Evolutionary conservation across 768 basidiomycete genomes (phyloP).

Genomic region (Pisolithus orientalis): DNA sequence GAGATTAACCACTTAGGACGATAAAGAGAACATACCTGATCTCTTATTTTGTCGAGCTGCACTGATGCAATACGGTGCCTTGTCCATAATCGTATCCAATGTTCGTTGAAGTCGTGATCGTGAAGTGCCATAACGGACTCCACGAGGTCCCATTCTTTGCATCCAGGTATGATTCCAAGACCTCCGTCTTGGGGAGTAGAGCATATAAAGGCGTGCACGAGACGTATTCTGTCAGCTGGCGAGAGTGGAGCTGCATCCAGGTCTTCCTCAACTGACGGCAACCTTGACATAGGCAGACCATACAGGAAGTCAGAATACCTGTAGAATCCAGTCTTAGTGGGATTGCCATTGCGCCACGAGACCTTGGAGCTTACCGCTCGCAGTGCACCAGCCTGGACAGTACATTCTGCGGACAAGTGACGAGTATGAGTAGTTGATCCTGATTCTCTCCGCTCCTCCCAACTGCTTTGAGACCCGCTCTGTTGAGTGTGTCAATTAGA

Average conservation of each 20-base stretch:
- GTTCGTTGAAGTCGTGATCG: conserved; percentile 72
- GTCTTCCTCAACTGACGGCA: conserved; percentile 36
- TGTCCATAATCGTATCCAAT: conserved; percentile 76
- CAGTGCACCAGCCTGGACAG: conserved; percentile 60
- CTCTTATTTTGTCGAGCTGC: conserved; percentile 62
- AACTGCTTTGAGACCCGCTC: conserved; percentile 62
- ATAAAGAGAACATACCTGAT: conserved; percentile 46
- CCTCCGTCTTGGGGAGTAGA: conserved; percentile 72
- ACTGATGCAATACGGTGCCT: conserved; percentile 54
- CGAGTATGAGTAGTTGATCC: conserved; percentile 71
- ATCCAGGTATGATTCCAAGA: conserved; percentile 70
- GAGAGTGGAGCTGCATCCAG: conserved; percentile 44
- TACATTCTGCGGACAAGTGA: conserved; percentile 58
- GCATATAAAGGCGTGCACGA: conserved; percentile 67
- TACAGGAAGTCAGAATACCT: conserved; percentile 76
- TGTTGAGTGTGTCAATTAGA: conserved; percentile 54
- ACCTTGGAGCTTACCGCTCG: conserved; percentile 53
- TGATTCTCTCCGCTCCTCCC: conserved; percentile 72
- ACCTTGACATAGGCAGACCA: conserved; percentile 54
- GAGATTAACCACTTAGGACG: not conserved
- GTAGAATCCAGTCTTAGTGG: not conserved
- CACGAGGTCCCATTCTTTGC: conserved; percentile 71
- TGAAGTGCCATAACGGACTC: conserved; percentile 82
- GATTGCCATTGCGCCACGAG: not conserved
- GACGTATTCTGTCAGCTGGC: conserved; percentile 72